Evolutionary conservation across 192 early-diverging fungal genomes (phyloP), one percentile per base, ranked within the genome.

Genomic region (Entrophospora sp.): DNA sequence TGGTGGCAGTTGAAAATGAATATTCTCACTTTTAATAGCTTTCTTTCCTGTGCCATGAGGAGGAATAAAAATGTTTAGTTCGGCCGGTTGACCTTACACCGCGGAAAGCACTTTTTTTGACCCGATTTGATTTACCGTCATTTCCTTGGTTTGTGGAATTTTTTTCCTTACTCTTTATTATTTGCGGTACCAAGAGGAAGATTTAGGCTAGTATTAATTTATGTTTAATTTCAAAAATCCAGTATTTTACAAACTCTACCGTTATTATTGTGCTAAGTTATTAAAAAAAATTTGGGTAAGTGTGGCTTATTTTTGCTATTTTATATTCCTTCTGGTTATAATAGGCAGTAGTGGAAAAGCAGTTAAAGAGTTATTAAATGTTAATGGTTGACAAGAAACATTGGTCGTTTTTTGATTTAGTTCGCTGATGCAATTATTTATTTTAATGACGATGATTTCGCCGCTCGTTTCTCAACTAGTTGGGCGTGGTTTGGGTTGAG

Each of bases 221-320:
- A 52, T 52, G 49, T 52, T 52, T 52, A 52, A 52, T 1, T 24
- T 52, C 49, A 1, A 52, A 52, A 52, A 52, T 24, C 49, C 5
- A n/a, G 49, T 52, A 52, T 52, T 52, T 52, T 16, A 1, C 1
- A 52, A 52, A 52, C 49, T 52, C 22, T 25, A 52, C 6, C 49
- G 49, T 5, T 52, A 52, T 52, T 52, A 52, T 52, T 52, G 49
- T 51, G 20, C 48, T 22, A 51, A 51, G 48, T 51, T 51, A 51
- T 51, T 51, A 51, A 51, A 25, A 51, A 51, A n/a, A 51, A 25
- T 51, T 51, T 51, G 48, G 18, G 24, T 22, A 51, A 51, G 48
- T 22, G 24, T 51, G 5, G 5, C 18, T 51, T 51, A 25, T 20
- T 51, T 51, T 51, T 51, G 14, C 48, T 51, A 51, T n/a, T 16